Percentiles rank a stretch among this genome's conserved stretches.
phyloP scores from a whole-genome alignment of 2,329 filamentous ascomycete genomes.

The Leptographium lundbergii region DNA sequence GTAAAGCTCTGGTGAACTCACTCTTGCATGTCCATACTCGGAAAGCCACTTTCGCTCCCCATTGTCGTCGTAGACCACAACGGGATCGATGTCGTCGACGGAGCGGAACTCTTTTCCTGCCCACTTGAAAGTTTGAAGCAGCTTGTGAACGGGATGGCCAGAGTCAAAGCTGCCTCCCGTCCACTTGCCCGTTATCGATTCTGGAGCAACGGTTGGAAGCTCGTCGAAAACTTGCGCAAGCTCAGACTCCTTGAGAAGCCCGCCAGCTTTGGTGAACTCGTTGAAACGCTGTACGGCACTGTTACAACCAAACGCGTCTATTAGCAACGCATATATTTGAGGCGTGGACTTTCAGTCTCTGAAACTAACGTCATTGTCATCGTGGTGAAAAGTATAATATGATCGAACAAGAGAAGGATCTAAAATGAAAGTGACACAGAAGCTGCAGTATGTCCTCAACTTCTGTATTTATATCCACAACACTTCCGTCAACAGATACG shows the following conservation, averaged over 20 bases:
- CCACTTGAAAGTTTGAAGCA: not conserved
- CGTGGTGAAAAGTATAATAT: no score
- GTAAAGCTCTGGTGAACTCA: not conserved
- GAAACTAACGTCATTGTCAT: no score
- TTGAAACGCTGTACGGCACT: not conserved
- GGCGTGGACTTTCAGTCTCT: no score
- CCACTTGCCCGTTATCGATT: not conserved
- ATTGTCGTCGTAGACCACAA: not conserved
- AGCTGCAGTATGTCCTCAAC: no score
- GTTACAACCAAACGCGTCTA: no score
- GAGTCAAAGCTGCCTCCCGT: not conserved
- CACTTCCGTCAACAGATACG: no score
- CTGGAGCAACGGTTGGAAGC: not conserved
- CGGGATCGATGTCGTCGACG: not conserved
- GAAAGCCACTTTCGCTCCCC: not conserved
- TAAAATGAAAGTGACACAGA: no score
- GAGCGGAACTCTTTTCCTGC: slow-evolving; percentile 1
- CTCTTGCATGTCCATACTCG: slow-evolving; percentile 1
- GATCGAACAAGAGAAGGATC: no score
- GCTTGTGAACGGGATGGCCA: not conserved
- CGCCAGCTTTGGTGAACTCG: not conserved
- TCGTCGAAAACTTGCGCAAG: not conserved
- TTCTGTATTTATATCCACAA: no score
- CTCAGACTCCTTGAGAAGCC: not conserved
- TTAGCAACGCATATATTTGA: no score